phyloP scores from a whole-genome alignment of 768 basidiomycete species.

The Suillus ampliporus region DNA sequence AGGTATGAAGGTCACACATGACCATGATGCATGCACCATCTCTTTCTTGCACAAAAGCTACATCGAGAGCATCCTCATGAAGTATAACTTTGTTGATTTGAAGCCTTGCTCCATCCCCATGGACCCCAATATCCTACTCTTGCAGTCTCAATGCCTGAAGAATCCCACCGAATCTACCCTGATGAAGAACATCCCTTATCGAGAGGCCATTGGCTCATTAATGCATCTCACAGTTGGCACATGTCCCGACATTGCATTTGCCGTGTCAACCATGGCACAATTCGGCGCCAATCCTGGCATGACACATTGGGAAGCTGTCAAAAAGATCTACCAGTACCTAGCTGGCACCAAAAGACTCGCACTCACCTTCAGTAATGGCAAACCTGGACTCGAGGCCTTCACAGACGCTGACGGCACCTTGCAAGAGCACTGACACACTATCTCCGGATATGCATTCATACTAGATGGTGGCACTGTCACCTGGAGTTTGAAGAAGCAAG shows the following conservation, averaged over 20 bases:
- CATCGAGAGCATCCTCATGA: slow-evolving; percentile 26
- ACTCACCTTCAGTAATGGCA: no score
- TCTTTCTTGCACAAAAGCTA: slow-evolving; percentile 18
- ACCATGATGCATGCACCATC: slow-evolving; percentile 18
- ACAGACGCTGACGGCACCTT: slow-evolving; percentile 10
- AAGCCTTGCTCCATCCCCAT: slow-evolving; percentile 41
- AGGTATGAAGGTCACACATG: slow-evolving; percentile 25
- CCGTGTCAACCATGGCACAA: slow-evolving; percentile 24
- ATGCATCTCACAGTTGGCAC: slow-evolving; percentile 36
- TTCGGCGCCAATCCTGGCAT: slow-evolving; percentile 34
- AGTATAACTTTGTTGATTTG: slow-evolving; percentile 33
- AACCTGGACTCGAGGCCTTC: no score
- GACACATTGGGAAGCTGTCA: slow-evolving; percentile 44
- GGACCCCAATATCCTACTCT: slow-evolving; percentile 29
- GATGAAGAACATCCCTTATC: slow-evolving; percentile 37
- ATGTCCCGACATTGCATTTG: slow-evolving; percentile 33
- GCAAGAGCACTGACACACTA: no score
- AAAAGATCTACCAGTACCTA: slow-evolving; percentile 42
- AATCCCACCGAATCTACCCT: slow-evolving; percentile 24
- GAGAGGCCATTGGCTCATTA: slow-evolving; percentile 35
- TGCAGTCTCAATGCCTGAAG: slow-evolving; percentile 18
- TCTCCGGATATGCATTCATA: no score
- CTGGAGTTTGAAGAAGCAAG: slow-evolving; percentile 35
- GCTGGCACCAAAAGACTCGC: slow-evolving; percentile 33
- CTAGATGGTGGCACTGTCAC: slow-evolving; percentile 31